A percentile compares a stretch with the other conserved stretches of the same genome.
Evolutionary conservation across 2,329 filamentous ascomycete species (phyloP).

Genomic region (Phoma sp.): DNA sequence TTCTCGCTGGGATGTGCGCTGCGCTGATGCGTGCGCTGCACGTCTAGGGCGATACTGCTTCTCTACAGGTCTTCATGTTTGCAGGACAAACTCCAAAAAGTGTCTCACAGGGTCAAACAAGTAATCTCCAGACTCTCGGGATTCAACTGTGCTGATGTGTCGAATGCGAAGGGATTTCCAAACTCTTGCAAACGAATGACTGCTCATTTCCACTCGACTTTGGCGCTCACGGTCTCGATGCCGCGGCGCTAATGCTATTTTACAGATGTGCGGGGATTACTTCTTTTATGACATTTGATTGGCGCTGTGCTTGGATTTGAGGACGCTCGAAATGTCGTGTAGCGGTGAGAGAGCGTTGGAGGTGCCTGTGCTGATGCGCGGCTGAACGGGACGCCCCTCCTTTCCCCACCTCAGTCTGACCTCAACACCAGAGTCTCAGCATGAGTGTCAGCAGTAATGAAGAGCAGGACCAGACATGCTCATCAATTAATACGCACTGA

Average conservation of each 20-base stretch:
- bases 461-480: background rate
- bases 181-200: constrained; percentile 1
- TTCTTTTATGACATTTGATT: background rate
- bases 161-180: background rate
- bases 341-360: constrained; percentile 2
- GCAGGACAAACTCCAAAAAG: background rate
- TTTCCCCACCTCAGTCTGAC: background rate
- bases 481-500: background rate
- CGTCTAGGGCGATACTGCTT: background rate
- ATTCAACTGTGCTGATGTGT: background rate
- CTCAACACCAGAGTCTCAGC: background rate
- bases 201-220: constrained; percentile 5
- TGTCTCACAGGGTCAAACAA: constrained; percentile 8
- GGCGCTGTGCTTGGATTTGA: background rate
- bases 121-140: constrained; percentile 5
- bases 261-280: background rate
- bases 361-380: background rate
- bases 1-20: background rate
- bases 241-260: background rate
- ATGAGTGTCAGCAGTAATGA: background rate
- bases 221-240: constrained; percentile 1
- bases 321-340: background rate
- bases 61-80: background rate
- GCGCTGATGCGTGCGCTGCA: background rate
- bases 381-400: background rate